Base-by-base conservation (phyloP, 2,329 filamentous ascomycete genomes). In the Gliomastix tumulicola region DNA sequence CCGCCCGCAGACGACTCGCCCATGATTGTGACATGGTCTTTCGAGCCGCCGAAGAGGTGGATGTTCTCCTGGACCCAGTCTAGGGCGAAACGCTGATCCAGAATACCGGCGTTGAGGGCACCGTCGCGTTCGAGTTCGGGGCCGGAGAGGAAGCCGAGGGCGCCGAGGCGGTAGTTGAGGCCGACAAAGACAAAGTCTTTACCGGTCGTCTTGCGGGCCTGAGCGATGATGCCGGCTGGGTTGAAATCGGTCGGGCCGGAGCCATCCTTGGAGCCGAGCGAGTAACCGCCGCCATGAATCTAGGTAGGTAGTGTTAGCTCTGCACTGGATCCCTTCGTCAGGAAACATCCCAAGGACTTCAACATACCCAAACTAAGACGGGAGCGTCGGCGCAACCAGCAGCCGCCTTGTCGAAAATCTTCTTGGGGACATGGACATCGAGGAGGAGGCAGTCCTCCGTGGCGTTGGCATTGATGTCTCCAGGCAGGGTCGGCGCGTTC, bases 41-140 rank as follows among this genome's bases (percentile, higher is more conserved):
- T 49, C 41, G 69, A 62, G 12, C 69, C 69, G 18, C 66, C 66
- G 22, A 72, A 58, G 1, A 60, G 49, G 12, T 48, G 42, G 30
- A 71, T 68, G 43, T 69, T 57, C 12, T 62, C 45, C 22, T 66
- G 57, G 3, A 67, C 59, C 68, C 68, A 72, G 39, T 68, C 44
- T 12, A 70, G 50, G 4, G 60, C 66, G 4, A 57, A 53, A 21
- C 63, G 55, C 37, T 65, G 60, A 39, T 65, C 62, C 32, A 55
- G 54, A 23, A 64, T 44, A 2, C 53, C 53, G 9, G 53, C 54
- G 41, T 69, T 69, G 6, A 60, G 44, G 7, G 52, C 43, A 2
- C 55, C 62, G 3, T 60, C 47, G 8, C 45, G 36, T 21, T 57
- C 49, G 21, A 64, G 50, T 5, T 53, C 54, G 5, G 48, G 45